Evolutionary conservation across 208 protist species (phyloP), one percentile per base, ranked within the genome.

Genomic region (Crithidia bombi): DNA sequence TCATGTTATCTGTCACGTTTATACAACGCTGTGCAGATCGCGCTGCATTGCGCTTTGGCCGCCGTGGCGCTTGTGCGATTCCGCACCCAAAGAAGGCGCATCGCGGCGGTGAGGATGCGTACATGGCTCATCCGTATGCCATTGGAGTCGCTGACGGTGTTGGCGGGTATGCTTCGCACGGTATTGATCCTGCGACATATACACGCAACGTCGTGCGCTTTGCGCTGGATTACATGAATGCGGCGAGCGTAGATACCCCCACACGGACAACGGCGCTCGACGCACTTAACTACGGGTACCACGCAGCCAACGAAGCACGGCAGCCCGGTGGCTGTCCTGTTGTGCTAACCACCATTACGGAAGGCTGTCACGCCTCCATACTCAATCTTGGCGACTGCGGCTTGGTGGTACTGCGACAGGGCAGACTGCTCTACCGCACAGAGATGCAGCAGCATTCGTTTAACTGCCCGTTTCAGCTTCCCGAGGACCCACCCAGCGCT

Each of bases 351-450:
- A 92, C 88, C 21, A 69, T 93, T 21, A 67, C 85, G 6, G 79
- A 90, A 9, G 80, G 78, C 21, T 77, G 59, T 12, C 73, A 76
- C 23, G 91, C 77, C 7, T 93, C 86, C 4, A 80, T 96, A n/a
- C 75, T 96, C 41, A 96, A 94, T 65, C 73, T 96, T 23, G 91
- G 91, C 49, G 91, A 96, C 75, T 96, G 91, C 54, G 91, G 91
- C 21, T 68, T 87, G 11, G 72, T 91, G 6, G 75, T 93, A 15
- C 28, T 93, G 70, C 82, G 91, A 11, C 72, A 86, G 25, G 78
- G 75, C 1, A 75, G 79, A 52, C 73, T 94, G 14, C 72, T 96
- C 26, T 92, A 85, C 57, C 81, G 75, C 9, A 87, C 87, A 1
- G 76, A 79, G 64, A 69, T 76, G 28, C 89, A 94, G 77, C 89